These are phyloP conservation scores for Balamuthia mandrillaris DNA, from an alignment of 208 protist species.

Conservation along the genomic window DNA sequence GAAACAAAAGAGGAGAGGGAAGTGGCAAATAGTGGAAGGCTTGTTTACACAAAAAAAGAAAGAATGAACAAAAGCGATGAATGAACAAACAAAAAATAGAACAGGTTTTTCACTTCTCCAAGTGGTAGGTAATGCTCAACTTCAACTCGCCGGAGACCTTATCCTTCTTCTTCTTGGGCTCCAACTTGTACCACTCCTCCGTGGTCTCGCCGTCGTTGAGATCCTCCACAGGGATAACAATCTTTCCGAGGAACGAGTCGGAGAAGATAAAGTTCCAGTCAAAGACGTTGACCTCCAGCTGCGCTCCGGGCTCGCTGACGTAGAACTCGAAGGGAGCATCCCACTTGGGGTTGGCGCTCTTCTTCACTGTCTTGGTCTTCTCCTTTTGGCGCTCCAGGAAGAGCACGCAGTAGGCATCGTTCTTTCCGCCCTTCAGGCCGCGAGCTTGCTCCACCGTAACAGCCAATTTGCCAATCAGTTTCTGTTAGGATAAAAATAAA, in stretches of 20 bases:
- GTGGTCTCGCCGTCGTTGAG: conserved; percentile 24
- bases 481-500: too few relatives aligned
- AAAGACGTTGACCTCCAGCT: conserved; percentile 7
- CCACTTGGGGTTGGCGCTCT: conserved; percentile 30
- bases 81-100: too few relatives aligned
- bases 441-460: conserved; percentile 8
- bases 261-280: conserved; percentile 33
- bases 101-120: too few relatives aligned
- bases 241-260: conserved; percentile 19
- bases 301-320: conserved; percentile 11
- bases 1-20: too few relatives aligned
- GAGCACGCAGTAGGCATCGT: conserved; percentile 26
- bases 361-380: conserved; percentile 25
- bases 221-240: not conserved
- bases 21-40: too few relatives aligned
- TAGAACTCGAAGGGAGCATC: conserved; percentile 31
- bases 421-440: not conserved
- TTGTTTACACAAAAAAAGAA: too few relatives aligned
- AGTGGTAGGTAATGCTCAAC: conserved; percentile 13
- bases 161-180: conserved; percentile 27
- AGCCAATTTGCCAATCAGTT: conserved; percentile 7
- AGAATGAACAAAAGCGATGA: too few relatives aligned
- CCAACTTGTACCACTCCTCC: conserved; percentile 15
- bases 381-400: conserved; percentile 28
- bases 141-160: conserved; percentile 27